These are phyloP conservation scores for Cephalotrichum gorgonifer DNA, from an alignment of 2,329 filamentous ascomycete genomes.

Conservation along the genomic window DNA sequence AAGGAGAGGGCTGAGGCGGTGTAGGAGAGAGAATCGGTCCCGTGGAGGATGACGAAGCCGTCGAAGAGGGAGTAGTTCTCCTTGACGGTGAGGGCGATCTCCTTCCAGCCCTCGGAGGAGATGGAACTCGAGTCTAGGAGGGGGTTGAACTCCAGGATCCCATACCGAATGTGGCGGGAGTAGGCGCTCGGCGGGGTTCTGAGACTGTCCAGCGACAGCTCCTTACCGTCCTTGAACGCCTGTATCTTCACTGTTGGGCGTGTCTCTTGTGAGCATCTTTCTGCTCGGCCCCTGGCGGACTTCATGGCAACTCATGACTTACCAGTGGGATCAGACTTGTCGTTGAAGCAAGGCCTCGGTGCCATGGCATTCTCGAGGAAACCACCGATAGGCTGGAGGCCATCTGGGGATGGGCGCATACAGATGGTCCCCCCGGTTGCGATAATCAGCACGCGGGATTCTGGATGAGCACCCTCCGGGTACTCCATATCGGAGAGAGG, in stretches of 20 bases:
- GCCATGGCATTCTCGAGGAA: slow-evolving; percentile 78
- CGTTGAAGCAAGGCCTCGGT: slow-evolving; percentile 77
- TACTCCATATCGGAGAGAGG: slow-evolving; percentile 3
- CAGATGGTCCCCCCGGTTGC: slow-evolving; percentile 88
- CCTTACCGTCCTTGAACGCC: slow-evolving; percentile 39
- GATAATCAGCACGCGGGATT: slow-evolving; percentile 78
- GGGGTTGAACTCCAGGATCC: slow-evolving; percentile 73
- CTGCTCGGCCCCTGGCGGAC: not conserved
- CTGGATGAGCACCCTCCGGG: slow-evolving; percentile 29
- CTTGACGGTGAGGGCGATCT: slow-evolving; percentile 69
- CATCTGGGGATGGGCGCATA: slow-evolving; percentile 74
- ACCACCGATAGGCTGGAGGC: slow-evolving; percentile 67
- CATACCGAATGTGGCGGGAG: slow-evolving; percentile 71
- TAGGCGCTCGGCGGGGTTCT: slow-evolving; percentile 75
- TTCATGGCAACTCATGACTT: not conserved
- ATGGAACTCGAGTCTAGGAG: slow-evolving; percentile 86
- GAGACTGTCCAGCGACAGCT: slow-evolving; percentile 51
- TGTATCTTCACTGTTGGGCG: slow-evolving; percentile 32
- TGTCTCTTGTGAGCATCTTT: not conserved
- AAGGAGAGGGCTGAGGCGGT: slow-evolving; percentile 85
- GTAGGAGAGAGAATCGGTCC: slow-evolving; percentile 83
- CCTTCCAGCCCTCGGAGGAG: slow-evolving; percentile 73
- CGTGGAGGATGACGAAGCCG: slow-evolving; percentile 83
- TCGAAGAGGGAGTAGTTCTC: slow-evolving; percentile 85
- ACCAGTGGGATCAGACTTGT: slow-evolving; percentile 30